Evolutionary conservation across 148 eudicot species (phyloP).

Genomic region (Nyssa sinensis): DNA sequence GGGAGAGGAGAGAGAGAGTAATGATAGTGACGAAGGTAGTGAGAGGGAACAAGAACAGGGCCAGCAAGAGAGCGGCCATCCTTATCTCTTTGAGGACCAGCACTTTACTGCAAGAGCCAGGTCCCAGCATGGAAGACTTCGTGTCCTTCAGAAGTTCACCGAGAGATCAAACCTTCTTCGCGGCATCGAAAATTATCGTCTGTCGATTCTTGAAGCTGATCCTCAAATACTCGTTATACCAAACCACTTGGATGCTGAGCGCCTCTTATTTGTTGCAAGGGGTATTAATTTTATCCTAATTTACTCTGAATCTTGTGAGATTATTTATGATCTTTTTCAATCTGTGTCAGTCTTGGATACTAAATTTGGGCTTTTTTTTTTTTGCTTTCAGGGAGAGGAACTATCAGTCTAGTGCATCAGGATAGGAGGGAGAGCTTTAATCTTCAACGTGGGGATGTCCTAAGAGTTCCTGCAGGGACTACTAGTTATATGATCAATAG

Average conservation of each 20-base stretch:
- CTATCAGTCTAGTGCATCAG: conserved; percentile 43
- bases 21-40: background rate
- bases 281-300: conserved; percentile 27
- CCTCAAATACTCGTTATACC: conserved; percentile 79
- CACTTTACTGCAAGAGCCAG: conserved; percentile 38
- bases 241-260: conserved; percentile 66
- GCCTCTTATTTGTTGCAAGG: conserved; percentile 55
- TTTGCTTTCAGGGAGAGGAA: conserved; percentile 52
- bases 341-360: too few species aligned
- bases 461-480: conserved; percentile 65
- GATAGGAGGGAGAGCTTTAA: conserved; percentile 67
- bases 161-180: conserved; percentile 59
- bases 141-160: conserved; percentile 52
- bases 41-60: conserved; percentile 23
- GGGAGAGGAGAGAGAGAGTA: background rate
- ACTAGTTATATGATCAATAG: conserved; percentile 58
- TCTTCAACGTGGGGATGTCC: conserved; percentile 57
- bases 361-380: background rate
- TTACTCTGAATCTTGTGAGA: too few species aligned
- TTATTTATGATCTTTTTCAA: too few species aligned
- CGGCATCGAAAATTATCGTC: conserved; percentile 70
- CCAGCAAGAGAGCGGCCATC: conserved; percentile 24
- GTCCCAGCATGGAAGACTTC: conserved; percentile 50
- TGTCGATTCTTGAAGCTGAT: conserved; percentile 59
- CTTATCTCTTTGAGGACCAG: conserved; percentile 64